Base-by-base conservation (phyloP, 345 rosid species). In the Hirschfeldia incana region DNA sequence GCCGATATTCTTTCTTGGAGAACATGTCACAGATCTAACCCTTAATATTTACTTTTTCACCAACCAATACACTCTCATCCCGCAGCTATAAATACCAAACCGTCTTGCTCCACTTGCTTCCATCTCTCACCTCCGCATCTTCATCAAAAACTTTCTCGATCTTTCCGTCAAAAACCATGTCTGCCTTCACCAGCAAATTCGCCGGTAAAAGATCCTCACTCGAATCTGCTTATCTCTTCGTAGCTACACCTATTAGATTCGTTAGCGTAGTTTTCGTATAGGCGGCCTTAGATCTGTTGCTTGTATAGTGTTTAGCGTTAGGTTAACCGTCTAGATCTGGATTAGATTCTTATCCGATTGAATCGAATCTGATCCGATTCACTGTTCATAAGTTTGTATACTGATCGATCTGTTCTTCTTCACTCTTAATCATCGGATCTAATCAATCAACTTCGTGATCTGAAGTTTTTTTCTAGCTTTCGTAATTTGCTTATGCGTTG, bases 111-210 rank as follows among this genome's bases (percentile, higher is more conserved):
- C 82, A 73, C 70, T 51, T 51, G 8, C 3, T 51, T n/a, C 55
- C 29, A 21, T 78, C 15, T 69, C 44, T 51, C 28, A 6, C 0
- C 21, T 46, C 8, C 15, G 60, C 11, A 44, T 64, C 3, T 27
- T 62, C 60, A 27, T 59, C 33, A 30, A 15, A 46, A 51, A 51
- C 71, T 16, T 4, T 10, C 46, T 69, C 26, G 73, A 57, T 37
- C 66, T 12, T 7, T 34, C 28, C 60, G 34, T 30, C 66, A 75
- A 11, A 61, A 74, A 73, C 11, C 82, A 93, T 94, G 98, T 89
- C 98, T 82, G 86, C 89, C 87, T 94, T 76, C 91, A 84, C 72
- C 85, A 86, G 92, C 79, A 91, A 92, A 86, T 91, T 88, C 87
- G 86, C 91, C 17, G 98, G 97, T 94, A 85, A 4, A 5, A 29